Base-by-base conservation (phyloP, 2,329 filamentous ascomycete species). In the Chrysoporthe austroafricana region DNA sequence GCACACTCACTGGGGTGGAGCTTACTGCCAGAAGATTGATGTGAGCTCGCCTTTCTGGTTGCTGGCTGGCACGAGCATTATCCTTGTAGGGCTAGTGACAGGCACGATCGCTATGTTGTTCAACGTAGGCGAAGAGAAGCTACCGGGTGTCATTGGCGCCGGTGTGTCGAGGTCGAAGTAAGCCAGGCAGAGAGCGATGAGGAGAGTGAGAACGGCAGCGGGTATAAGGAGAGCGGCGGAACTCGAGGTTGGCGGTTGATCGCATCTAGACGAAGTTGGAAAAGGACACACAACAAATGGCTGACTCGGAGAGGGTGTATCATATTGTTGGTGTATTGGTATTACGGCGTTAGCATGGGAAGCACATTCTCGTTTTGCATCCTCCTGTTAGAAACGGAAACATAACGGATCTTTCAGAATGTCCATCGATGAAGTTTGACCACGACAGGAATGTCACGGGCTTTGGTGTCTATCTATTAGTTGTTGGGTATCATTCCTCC, bases 71-170 rank as follows among this genome's bases (percentile, higher is more conserved):
- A 91, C 96, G 73, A 90, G 87, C 4, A 81, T 97, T 60, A 79
- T 89, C 48, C 82, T 96, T 70, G 80, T 96, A 1, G 85, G 87
- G 59, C 80, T 92, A 48, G 80, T 96, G 39, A 84, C 84, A 48
- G 90, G 91, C 76, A 89, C 88, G 13, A 90, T 98, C 73, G 88
- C 90, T 6, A 82, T 97, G 84, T 79, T 99, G 64, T 96, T 91
- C 79, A 90, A 83, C 70, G 92, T 98, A 74, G 96, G 95, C 44
- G 88, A 91, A 77, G 90, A 97, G 82, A 91, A 94, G 80, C 83
- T 98, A 71, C 96, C 96, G 0, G 94, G 94, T 73, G 95, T 99
- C 9, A 94, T 99, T 78, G 93, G 94, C n/a, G 96, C 96, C 60
- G 96, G 96, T 71, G 95, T 99, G 48, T 92, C 91, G 71, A 87